phyloP scores from a whole-genome alignment of 2,329 filamentous ascomycete species.

The Fusarium bactridioides region DNA sequence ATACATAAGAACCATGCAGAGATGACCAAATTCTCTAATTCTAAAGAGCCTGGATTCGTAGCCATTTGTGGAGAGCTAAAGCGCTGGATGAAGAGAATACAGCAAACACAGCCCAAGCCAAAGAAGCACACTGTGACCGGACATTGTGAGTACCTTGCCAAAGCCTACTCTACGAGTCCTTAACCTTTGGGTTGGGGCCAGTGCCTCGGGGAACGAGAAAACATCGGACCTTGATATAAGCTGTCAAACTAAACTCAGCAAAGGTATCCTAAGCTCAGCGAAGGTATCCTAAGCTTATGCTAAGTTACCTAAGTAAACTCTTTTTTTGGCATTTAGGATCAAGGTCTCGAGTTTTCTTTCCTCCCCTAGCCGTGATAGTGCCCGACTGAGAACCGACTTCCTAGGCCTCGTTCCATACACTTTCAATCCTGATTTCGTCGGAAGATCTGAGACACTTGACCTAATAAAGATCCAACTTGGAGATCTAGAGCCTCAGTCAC shows the following conservation, averaged over 20 bases:
- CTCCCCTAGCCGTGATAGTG: no score
- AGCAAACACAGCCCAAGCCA: accelerated
- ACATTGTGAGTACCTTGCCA: no score
- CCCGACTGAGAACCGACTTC: no score
- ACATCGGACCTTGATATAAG: background rate
- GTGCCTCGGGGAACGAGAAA: background rate
- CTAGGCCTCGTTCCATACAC: constrained; percentile 26
- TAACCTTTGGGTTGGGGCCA: no score
- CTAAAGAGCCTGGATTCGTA: constrained; percentile 13
- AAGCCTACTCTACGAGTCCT: no score
- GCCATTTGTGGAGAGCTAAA: constrained; percentile 7
- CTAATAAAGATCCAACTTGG: constrained; percentile 3
- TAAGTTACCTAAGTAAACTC: background rate
- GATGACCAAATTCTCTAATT: constrained; percentile 15
- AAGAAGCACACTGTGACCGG: no score
- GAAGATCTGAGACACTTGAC: constrained; percentile 5
- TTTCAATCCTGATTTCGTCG: constrained; percentile 20
- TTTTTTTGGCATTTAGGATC: background rate
- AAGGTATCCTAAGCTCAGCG: background rate
- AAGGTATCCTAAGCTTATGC: background rate
- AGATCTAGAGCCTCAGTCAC: accelerated
- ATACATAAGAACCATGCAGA: constrained; percentile 18
- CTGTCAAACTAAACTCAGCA: background rate
- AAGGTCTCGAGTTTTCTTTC: accelerated
- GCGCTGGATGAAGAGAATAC: constrained; percentile 15